Percentiles rank a stretch among this genome's conserved stretches.
Conservation (phyloP, 345 rosid genomes). For the Mangifera indica region DNA sequence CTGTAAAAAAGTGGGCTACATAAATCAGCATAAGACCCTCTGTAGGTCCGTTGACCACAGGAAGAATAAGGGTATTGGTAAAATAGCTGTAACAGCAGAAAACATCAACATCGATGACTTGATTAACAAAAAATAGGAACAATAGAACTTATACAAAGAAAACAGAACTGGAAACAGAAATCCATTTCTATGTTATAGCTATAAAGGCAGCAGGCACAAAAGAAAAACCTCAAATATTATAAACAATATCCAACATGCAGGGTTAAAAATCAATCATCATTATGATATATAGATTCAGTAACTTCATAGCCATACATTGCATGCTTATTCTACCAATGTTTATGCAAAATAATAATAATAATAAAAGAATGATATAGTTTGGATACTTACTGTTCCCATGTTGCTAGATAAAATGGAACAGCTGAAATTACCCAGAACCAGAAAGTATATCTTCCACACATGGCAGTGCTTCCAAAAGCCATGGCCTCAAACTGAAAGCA, state of each 20-base stretch:
- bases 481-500: conserved; percentile 67
- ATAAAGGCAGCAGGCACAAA: neutral
- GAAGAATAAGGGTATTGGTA: conserved; percentile 89
- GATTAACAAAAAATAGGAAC: neutral
- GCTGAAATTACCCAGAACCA: conserved; percentile 98
- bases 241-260: neutral
- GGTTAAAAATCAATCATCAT: conserved; percentile 11
- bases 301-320: neutral
- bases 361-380: neutral
- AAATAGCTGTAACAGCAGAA: conserved; percentile 60
- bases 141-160: neutral
- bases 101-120: conserved; percentile 17
- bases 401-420: conserved; percentile 86
- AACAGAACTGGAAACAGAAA: neutral
- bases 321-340: neutral
- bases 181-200: neutral
- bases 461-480: conserved; percentile 94
- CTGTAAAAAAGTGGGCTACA: conserved; percentile 70
- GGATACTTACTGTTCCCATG: conserved; percentile 93
- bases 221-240: neutral
- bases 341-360: neutral
- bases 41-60: conserved; percentile 92
- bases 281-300: neutral
- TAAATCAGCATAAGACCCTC: conserved; percentile 94
- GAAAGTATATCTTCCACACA: conserved; percentile 87